Conservation (phyloP, 345 rosid genomes). For the Angophora floribunda region DNA sequence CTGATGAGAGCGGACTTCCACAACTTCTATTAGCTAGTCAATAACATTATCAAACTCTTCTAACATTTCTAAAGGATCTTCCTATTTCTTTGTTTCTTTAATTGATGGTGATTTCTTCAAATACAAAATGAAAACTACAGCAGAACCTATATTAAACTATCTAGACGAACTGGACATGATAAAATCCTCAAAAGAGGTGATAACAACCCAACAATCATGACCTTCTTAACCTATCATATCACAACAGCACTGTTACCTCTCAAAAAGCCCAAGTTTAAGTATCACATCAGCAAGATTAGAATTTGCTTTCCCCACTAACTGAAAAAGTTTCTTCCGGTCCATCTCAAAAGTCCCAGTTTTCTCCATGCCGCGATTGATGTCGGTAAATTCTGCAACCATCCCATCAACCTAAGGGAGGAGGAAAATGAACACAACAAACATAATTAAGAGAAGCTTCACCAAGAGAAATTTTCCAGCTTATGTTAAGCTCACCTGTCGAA, state of each 20-base stretch:
- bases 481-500: constrained; percentile 66
- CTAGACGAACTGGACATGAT: neutral
- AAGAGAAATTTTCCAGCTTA: neutral
- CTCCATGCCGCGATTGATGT: constrained; percentile 93
- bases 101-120: neutral
- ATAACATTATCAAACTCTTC: neutral
- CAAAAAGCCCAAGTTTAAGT: constrained; percentile 94
- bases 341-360: constrained; percentile 92
- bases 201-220: neutral
- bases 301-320: constrained; percentile 92
- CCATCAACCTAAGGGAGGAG: constrained; percentile 69
- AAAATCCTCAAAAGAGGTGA: neutral
- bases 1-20: neutral
- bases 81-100: neutral
- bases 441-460: neutral
- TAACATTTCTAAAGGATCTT: neutral
- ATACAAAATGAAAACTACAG: neutral
- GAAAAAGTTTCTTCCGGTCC: constrained; percentile 93
- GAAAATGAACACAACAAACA: neutral
- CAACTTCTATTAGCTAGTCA: neutral
- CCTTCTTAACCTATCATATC: neutral
- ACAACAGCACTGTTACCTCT: constrained; percentile 45
- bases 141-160: neutral
- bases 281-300: constrained; percentile 94
- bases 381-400: constrained; percentile 95